Percentiles rank a stretch among this genome's conserved stretches.
These are phyloP conservation scores for Andrographis paniculata DNA, from an alignment of 305 asterid genomes.

Conservation along the genomic window DNA sequence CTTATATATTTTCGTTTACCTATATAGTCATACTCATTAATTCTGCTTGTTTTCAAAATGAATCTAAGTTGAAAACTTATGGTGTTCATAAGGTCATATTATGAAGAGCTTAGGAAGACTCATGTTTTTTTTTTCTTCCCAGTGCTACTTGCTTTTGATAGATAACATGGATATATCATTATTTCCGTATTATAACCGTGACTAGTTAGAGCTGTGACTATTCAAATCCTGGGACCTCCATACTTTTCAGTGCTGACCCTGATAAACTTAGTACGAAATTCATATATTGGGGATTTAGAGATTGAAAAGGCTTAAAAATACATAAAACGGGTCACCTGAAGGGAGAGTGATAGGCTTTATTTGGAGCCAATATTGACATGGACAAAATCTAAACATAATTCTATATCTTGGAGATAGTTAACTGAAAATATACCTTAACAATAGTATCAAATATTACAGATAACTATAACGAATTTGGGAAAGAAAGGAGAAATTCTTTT, in stretches of 20 bases:
- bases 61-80: no score
- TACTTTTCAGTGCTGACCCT: not conserved
- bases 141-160: not conserved
- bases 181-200: not conserved
- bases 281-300: constrained; percentile 1
- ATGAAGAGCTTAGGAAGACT: no score
- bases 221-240: not conserved
- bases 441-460: constrained; percentile 22
- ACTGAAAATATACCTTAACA: constrained; percentile 17
- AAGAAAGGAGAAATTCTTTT: constrained; percentile 29
- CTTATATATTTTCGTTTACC: no score
- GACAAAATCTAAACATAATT: constrained; percentile 2
- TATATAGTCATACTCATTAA: no score
- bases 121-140: no score
- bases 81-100: no score
- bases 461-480: constrained; percentile 28
- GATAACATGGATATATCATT: not conserved
- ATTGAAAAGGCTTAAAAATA: constrained; percentile 3
- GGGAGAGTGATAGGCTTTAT: constrained; percentile 3
- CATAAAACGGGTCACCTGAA: not conserved
- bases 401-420: constrained; percentile 6
- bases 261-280: not conserved
- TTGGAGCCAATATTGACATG: constrained; percentile 10
- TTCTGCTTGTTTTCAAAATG: no score
- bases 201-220: not conserved